phyloP scores from a whole-genome alignment of 2,329 filamentous ascomycete genomes.

The Aspergillus costaricaensis region DNA sequence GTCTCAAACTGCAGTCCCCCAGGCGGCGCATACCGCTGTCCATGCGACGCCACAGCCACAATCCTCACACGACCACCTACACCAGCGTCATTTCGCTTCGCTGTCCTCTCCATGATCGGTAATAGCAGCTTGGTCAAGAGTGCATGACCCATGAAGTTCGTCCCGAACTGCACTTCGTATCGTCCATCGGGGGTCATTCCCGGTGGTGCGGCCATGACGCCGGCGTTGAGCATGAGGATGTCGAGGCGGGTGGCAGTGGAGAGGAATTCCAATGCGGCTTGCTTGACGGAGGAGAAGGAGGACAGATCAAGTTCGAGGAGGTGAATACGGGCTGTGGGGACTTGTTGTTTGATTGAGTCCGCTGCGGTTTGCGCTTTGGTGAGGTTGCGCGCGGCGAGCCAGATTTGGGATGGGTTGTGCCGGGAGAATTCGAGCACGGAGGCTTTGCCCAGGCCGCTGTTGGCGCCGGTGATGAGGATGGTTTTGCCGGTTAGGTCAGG shows the following conservation, averaged over 20 bases:
- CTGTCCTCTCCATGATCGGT: conserved; percentile 46
- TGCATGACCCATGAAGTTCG: conserved; percentile 56
- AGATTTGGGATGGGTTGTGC: conserved; percentile 49
- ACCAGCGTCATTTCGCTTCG: conserved; percentile 18
- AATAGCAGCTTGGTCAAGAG: conserved; percentile 51
- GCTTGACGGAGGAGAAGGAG: conserved; percentile 48
- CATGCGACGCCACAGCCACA: conserved; percentile 41
- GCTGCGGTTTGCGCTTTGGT: conserved; percentile 36
- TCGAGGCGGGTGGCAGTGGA: conserved; percentile 39
- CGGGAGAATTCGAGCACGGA: conserved; percentile 47
- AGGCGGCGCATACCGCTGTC: background rate
- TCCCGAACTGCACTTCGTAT: conserved; percentile 55
- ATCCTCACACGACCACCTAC: conserved; percentile 47
- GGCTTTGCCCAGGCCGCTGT: conserved; percentile 51
- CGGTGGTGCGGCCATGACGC: conserved; percentile 40
- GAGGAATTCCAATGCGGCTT: conserved; percentile 26
- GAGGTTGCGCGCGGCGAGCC: conserved; percentile 48
- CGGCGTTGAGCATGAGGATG: conserved; percentile 51
- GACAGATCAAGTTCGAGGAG: conserved; percentile 39
- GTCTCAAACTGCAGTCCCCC: conserved; percentile 5
- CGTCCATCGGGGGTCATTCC: conserved; percentile 46
- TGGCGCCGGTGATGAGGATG: conserved; percentile 40
- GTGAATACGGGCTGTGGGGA: background rate
- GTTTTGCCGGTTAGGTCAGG: conserved; percentile 33
- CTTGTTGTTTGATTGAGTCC: background rate